phyloP scores from a whole-genome alignment of 805 yeast species.

The Saccharomycopsis babjevae region DNA sequence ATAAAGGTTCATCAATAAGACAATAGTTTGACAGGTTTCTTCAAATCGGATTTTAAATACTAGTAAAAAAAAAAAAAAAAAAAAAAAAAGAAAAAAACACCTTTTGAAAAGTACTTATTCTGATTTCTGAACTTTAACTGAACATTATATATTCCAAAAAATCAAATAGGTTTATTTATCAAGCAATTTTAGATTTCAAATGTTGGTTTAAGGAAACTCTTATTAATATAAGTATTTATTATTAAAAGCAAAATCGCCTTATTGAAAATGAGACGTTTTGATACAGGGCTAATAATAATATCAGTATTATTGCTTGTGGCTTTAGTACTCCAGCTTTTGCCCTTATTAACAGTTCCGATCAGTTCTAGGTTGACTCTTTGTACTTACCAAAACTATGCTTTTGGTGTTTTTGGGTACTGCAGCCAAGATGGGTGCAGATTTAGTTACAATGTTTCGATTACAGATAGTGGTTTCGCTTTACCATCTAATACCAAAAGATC shows the following conservation, averaged over 20 bases:
- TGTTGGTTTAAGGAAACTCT: too few species aligned
- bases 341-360: constrained; percentile 54
- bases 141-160: background rate
- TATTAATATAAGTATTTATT: background rate
- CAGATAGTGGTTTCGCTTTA: constrained; percentile 41
- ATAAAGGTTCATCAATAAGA: background rate
- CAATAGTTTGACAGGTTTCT: background rate
- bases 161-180: background rate
- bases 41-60: background rate
- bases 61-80: background rate
- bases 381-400: constrained; percentile 37
- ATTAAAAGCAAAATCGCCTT: background rate
- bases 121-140: background rate
- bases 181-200: too few species aligned
- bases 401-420: constrained; percentile 70
- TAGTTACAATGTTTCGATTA: constrained; percentile 28
- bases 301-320: constrained; percentile 27
- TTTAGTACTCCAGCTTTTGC: constrained; percentile 46
- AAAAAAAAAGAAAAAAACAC: background rate
- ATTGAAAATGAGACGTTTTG: background rate
- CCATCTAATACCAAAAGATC: constrained; percentile 53
- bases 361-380: constrained; percentile 40
- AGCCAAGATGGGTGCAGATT: constrained; percentile 19
- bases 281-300: background rate
- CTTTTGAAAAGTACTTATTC: background rate